Evolutionary conservation across 306 rosid genomes (phyloP), one percentile per base, ranked within the genome.

Genomic region (Senna siamea): DNA sequence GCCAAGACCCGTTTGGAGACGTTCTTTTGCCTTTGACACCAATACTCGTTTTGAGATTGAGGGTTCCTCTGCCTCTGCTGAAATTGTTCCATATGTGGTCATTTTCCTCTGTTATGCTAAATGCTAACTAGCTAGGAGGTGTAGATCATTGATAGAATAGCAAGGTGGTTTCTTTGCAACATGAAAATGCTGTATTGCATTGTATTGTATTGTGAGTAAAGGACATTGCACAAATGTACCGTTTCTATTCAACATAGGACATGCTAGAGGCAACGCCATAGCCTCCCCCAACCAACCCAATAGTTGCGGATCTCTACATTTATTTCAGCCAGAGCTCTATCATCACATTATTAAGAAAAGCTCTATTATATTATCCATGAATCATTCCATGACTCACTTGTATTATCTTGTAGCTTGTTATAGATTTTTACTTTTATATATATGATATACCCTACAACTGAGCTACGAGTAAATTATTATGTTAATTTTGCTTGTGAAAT

Each of bases 1-100:
- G 70, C 80, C 82, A 12, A 92, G 68, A 71, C 76, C 70, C 0
- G 64, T 46, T 32, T 73, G 74, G 53, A 86, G 61, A 2, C 67
- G 71, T 10, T 82, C 89, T 72, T 63, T 85, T 50, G 87, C 82
- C 9, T 22, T 77, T 20, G 87, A 75, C 37, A 79, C 55, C 2
- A 72, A 74, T 12, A 32, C 18, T 2, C 43, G 15, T 46, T 83
- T 76, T 18, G 82, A 66, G 34, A 81, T 76, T 18, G 81, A 69
- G 34, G 52, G 60, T 22, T 67, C 43, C 44, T 76, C 89, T 46
- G 74, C 18, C 34, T 79, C 89, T 26, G 77, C 66, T 8, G 88
- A 79, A 68, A 89, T 86, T 26, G 96, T 89, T 79, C 96, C 96
- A 23, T 87, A 87, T 0, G 89, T 89, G 3, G 87, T 88, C 93